Conservation (phyloP, 345 rosid genomes). For the Salix koriyanagi region DNA sequence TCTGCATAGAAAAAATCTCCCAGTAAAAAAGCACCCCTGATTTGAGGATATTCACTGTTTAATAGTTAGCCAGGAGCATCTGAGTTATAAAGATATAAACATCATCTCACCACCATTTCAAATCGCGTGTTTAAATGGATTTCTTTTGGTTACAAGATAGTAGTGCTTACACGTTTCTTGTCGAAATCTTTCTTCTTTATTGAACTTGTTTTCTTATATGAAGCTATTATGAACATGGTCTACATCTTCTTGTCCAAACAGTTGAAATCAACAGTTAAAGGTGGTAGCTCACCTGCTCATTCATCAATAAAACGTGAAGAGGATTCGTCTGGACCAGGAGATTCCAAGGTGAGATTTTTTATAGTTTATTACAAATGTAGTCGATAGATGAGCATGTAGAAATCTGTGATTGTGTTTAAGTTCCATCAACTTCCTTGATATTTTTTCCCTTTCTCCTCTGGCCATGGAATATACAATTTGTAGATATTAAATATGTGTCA, state of each 20-base stretch:
- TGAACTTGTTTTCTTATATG: neutral
- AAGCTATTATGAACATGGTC: neutral
- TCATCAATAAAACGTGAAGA: constrained; percentile 35
- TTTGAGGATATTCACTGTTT: neutral
- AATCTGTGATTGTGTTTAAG: too few species aligned
- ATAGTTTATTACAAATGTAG: neutral
- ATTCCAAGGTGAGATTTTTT: constrained; percentile 39
- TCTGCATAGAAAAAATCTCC: neutral
- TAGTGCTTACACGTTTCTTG: neutral
- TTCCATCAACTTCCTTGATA: too few species aligned
- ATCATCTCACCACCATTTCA: too few species aligned
- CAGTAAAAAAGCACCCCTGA: neutral
- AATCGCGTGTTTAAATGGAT: neutral
- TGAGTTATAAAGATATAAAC: too few species aligned
- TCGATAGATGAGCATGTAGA: neutral
- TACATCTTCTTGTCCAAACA: constrained; percentile 25
- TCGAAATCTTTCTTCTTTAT: neutral
- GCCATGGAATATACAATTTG: too few species aligned
- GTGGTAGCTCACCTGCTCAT: constrained; percentile 21
- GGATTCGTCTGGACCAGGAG: constrained; percentile 35
- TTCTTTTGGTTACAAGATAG: neutral
- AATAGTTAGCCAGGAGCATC: too few species aligned
- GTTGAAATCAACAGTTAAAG: constrained; percentile 43
- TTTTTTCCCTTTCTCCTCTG: neutral
- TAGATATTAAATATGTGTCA: too few species aligned